A percentile compares a stretch with the other conserved stretches of the same genome.
These are phyloP conservation scores for Pseudopyricularia javanii DNA, from an alignment of 2,329 filamentous ascomycete genomes.

Conservation along the genomic window DNA sequence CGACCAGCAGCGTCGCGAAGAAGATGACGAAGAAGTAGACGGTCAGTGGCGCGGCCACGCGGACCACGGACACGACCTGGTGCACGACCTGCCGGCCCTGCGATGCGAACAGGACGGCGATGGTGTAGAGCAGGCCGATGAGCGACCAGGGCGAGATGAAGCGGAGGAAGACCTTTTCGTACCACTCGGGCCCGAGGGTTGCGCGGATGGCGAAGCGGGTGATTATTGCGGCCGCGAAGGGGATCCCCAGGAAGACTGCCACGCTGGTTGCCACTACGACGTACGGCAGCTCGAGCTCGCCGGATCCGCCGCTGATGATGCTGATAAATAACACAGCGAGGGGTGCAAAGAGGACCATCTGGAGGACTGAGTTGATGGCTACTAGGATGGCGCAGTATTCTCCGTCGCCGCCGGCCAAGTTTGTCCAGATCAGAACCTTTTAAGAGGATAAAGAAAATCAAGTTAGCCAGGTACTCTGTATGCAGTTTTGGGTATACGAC, in stretches of 20 bases:
- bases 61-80: slow-evolving; percentile 71
- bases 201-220: slow-evolving; percentile 53
- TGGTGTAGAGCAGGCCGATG: slow-evolving; percentile 76
- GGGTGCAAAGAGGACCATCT: slow-evolving; percentile 63
- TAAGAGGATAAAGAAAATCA: not conserved
- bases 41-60: slow-evolving; percentile 68
- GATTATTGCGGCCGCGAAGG: slow-evolving; percentile 65
- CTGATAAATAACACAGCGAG: slow-evolving; percentile 58
- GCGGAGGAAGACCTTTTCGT: slow-evolving; percentile 57
- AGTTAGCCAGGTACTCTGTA: not conserved
- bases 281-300: slow-evolving; percentile 37
- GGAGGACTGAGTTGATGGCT: slow-evolving; percentile 61
- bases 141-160: slow-evolving; percentile 63
- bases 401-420: slow-evolving; percentile 55
- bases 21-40: slow-evolving; percentile 75
- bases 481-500: not conserved
- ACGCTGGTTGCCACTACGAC: slow-evolving; percentile 64
- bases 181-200: slow-evolving; percentile 45
- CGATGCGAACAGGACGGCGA: slow-evolving; percentile 72
- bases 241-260: slow-evolving; percentile 75
- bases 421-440: slow-evolving; percentile 56
- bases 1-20: slow-evolving; percentile 50
- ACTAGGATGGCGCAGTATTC: slow-evolving; percentile 79
- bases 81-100: slow-evolving; percentile 67
- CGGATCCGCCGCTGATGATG: slow-evolving; percentile 43